Evolutionary conservation across 1,284 basidiomycete species (phyloP).

Genomic region (Salmacisia buchloeana): DNA sequence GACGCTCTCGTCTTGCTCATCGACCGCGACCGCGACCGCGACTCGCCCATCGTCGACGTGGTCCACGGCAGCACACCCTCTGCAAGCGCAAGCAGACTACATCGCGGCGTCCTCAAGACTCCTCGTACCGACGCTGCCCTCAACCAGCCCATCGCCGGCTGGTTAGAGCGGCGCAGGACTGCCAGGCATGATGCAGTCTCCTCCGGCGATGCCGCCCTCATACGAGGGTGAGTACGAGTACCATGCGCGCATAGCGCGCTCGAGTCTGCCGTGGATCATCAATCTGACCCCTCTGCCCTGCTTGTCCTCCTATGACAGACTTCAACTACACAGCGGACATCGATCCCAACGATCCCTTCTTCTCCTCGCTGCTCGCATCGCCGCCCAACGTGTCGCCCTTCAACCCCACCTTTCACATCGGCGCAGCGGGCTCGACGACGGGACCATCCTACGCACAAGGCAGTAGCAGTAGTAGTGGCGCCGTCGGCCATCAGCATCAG

Average conservation of each 20-base stretch:
- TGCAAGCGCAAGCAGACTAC: too few relatives aligned
- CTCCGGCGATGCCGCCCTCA: background rate
- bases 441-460: background rate
- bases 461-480: too few relatives aligned
- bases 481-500: background rate
- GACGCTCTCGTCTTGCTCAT: too few relatives aligned
- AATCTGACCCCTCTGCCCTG: background rate
- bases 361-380: background rate
- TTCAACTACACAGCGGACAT: conserved; percentile 6
- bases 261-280: background rate
- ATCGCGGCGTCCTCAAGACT: too few relatives aligned
- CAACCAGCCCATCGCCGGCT: too few relatives aligned
- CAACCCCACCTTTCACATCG: background rate
- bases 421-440: background rate
- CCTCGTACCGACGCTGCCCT: too few relatives aligned
- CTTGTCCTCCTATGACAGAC: background rate
- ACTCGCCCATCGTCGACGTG: too few relatives aligned
- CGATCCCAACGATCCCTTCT: conserved; percentile 4
- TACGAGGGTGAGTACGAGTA: background rate
- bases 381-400: background rate
- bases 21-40: too few relatives aligned
- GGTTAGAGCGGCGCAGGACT: too few relatives aligned
- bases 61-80: too few relatives aligned
- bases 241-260: background rate
- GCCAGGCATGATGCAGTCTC: conserved; percentile 3